Conservation (phyloP, 495 filamentous ascomycete genomes). For the Lasiosphaeria hispida region DNA sequence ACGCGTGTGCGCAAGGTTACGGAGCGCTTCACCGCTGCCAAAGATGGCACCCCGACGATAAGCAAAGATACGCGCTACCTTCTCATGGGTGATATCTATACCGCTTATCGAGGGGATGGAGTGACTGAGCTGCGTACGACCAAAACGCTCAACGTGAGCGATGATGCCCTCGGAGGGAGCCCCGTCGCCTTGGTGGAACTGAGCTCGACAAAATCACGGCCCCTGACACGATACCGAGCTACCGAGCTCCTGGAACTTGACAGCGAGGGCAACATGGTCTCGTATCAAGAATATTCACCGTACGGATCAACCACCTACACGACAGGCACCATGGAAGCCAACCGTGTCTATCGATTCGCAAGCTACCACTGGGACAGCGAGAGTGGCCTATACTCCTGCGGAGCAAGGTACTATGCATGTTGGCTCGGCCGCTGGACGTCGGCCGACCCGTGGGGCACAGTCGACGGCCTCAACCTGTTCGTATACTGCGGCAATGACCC, state of each 20-base stretch:
- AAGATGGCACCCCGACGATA: no score
- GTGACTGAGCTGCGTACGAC: no score
- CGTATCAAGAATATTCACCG: slow-evolving; percentile 38
- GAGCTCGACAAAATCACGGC: not conserved
- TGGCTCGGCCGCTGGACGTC: slow-evolving; percentile 34
- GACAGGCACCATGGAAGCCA: slow-evolving; percentile 4
- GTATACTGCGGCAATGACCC: no score
- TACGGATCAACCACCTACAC: slow-evolving; percentile 31
- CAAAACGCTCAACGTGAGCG: no score
- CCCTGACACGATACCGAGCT: not conserved
- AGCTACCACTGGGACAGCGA: slow-evolving; percentile 33
- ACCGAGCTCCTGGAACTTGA: slow-evolving; percentile 13
- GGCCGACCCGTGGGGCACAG: slow-evolving; percentile 31
- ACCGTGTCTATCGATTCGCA: slow-evolving; percentile 30
- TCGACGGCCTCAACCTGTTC: no score
- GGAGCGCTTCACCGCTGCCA: slow-evolving; percentile 6
- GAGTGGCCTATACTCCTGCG: slow-evolving; percentile 34
- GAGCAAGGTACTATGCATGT: slow-evolving; percentile 31
- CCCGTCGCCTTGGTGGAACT: not conserved
- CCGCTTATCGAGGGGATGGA: no score
- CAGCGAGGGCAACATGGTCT: slow-evolving; percentile 25
- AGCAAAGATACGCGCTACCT: no score
- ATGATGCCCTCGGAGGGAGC: not conserved
- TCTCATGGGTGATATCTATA: no score
- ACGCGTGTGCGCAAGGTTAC: slow-evolving; percentile 32